Base-by-base conservation (phyloP, 164 flowering plant genomes). In the Hamamelis virginiana region DNA sequence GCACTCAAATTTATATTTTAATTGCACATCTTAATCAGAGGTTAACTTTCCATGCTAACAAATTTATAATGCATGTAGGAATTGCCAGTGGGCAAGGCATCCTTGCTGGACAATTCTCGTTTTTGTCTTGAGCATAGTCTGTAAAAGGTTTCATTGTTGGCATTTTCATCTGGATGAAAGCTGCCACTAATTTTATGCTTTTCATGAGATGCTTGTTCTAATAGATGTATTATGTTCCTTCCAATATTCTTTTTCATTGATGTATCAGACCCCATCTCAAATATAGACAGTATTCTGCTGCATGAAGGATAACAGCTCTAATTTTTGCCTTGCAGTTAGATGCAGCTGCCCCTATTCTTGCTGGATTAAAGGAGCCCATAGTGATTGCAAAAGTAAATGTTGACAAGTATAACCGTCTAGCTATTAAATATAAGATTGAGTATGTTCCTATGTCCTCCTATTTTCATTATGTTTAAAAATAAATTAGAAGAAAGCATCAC, bases 381-480 rank as follows among this genome's bases (percentile, higher is more conserved):
- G 87, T 83, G 65, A 80, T 96, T 64, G 99, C 97, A 23, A 96
- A 96, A 85, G 75, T 96, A 62, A 73, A 96, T 80, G 99, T 92
- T 51, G 99, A 96, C 85, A 96, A 91, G 82, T 87, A 55, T 67
- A 81, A 73, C 22, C 81, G 86, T 52, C 78, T 96, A 66, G 87
- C 77, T 70, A 33, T 70, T 10, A 93, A 91, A 86, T 78, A 89
- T 68, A 91, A 93, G 0, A 70, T 96, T 63, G 95, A 86, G 99
- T 96, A 93, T 73, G 98, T 43, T 64, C 9, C 68, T 72, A 21
- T 45, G 15, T 27, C 64, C 56, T 63, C 46, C 13, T n/a, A 1
- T 46, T 43, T 43, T 57, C 16, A 9, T 14, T 13, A 10, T 11
- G 9, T 27, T 48, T 48, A 1, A 15, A 50, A 25, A n/a, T 5